Conservation (phyloP, 805 yeast species). For the Wickerhamomyces subpelliculosus region DNA sequence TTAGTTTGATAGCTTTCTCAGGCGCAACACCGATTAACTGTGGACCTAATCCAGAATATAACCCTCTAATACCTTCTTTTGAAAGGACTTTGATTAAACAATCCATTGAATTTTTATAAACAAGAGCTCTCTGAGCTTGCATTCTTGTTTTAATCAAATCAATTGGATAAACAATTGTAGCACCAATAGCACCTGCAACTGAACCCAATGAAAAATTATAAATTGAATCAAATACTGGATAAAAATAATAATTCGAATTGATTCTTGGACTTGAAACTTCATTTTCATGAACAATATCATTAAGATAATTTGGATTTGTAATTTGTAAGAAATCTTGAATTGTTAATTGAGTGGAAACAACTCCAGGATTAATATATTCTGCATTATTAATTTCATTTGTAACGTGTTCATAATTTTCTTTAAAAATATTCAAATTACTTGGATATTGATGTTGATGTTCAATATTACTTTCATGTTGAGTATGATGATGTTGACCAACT, state of each 20-base stretch:
- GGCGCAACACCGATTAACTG: constrained; percentile 97
- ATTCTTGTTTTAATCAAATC: constrained; percentile 93
- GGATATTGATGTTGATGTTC: no score
- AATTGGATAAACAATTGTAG: constrained; percentile 95
- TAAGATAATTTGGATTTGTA: constrained; percentile 27
- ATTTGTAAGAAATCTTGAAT: constrained; percentile 29
- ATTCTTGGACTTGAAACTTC: constrained; percentile 22
- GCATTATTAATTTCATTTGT: constrained; percentile 2
- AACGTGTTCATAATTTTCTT: background rate
- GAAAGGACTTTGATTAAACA: constrained; percentile 74
- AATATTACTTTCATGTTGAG: no score
- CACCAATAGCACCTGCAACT: constrained; percentile 95
- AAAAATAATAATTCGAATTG: constrained; percentile 32
- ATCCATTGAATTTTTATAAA: constrained; percentile 76
- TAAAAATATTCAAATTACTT: background rate
- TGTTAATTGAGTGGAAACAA: constrained; percentile 18
- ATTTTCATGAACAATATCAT: constrained; percentile 25
- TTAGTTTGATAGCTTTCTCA: constrained; percentile 92
- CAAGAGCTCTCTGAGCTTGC: constrained; percentile 84
- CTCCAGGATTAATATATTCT: background rate
- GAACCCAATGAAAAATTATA: constrained; percentile 89
- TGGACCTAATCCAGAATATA: constrained; percentile 90
- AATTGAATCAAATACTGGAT: constrained; percentile 74
- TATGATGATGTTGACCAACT: no score
- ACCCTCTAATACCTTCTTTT: constrained; percentile 76